Base-by-base conservation (phyloP, 495 filamentous ascomycete species). In the Articulospora tetracladia region DNA sequence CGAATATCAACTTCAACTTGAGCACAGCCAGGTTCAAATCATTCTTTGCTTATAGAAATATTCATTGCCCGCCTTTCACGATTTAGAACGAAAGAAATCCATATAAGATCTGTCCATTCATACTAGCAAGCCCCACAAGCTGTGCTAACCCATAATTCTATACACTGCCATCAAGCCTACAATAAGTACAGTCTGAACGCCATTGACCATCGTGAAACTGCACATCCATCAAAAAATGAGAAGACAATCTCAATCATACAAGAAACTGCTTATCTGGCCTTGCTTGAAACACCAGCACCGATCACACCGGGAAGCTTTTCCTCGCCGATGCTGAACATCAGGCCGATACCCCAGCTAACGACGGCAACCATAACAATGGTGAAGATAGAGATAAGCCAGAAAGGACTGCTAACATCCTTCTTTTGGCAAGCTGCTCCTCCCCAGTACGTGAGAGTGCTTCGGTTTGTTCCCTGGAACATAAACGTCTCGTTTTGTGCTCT, bases 381-480 rank as follows among this genome's bases (percentile, higher is more conserved):
- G 41, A 94, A 86, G 3, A 85, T 82, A 4, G 83, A 77, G 65
- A 98, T 77, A 39, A 98, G 73, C 81, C 92, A 96, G 72, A 98
- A 98, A 36, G 85, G 85, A 20, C 86, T 81, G 72, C 89, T 92
- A 48, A 98, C 74, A 71, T 98, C 93, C 68, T 86, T 86, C 82
- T 97, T 98, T 73, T 96, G 87, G 74, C 94, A 98, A 60, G 87
- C 87, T 30, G 84, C 74, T 13, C 94, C 94, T 52, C 86, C 93
- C 90, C 91, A 98, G 59, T 81, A 70, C 76, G 22, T 41, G 8
- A 30, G 30, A 4, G 49, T 53, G 28, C 41, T 49, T 3, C 47
- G 54, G 23, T 53, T 60, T 1, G 20, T 26, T 1, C 53, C 62
- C 26, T 65, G 71, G 20, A 62, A 70, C 19, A 71, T 71, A 15